Base-by-base conservation (phyloP, 2,329 filamentous ascomycete genomes). In the Ophiocordyceps unilateralis region DNA sequence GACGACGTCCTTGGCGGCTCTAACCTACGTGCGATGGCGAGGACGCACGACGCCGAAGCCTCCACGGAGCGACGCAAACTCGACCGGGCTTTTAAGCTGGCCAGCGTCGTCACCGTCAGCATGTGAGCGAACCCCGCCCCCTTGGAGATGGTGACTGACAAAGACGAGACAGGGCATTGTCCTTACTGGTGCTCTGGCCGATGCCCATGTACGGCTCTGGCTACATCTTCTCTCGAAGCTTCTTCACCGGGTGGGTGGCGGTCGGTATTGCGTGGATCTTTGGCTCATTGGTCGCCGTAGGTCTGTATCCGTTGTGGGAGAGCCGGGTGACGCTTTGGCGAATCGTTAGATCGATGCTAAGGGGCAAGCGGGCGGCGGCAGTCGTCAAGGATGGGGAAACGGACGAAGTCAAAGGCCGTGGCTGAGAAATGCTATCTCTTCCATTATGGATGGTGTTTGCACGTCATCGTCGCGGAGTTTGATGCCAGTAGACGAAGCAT, bases 121-220 rank as follows among this genome's bases (percentile, higher is more conserved):
- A 58, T 63, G 55, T 56, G 46, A 39, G 52, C 19, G 10, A n/a
- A 2, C 14, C 26, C 34, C 11, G 19, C 10, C 3, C 20, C 12
- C 30, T 12, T 22, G 6, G 20, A 32, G 21, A 15, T 9, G n/a
- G 14, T 30, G 23, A 30, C 43, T 44, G 17, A 41, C 32, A 11
- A 14, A 11, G 10, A 10, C 17, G 14, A 37, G 17, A 37, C 41
- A 56, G 49, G 64, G 83, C 84, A 0, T 47, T 93, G 0, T 70
- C 76, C 0, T 67, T 93, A 44, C 65, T 94, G 0, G 69, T 94
- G 2, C 71, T 94, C 15, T 94, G 87, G 86, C 87, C 88, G 0
- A 89, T 94, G 72, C 87, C 87, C 1, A 78, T 94, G 76, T 94
- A 91, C 55, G 87, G 85, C 11, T 70, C 71, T 0, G 74, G 74